phyloP scores from a whole-genome alignment of 2,329 filamentous ascomycete genomes.

The Whalleya microplaca region DNA sequence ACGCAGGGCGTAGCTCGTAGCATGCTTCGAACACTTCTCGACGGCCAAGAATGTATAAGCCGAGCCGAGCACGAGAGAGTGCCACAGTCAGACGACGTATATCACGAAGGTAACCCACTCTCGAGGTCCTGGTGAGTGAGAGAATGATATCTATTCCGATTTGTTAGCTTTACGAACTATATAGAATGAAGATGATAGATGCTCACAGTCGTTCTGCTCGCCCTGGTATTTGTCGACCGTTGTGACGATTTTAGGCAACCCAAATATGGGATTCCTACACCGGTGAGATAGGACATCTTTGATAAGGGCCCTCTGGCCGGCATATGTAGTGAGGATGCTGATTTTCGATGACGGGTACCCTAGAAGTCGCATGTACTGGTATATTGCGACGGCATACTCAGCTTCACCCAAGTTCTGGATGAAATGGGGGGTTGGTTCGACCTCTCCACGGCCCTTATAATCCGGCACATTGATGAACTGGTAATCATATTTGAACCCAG shows the following conservation, averaged over 20 bases:
- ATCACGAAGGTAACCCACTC: slow-evolving; percentile 90
- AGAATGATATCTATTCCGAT: slow-evolving; percentile 78
- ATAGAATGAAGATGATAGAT: slow-evolving; percentile 1
- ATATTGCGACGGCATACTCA: slow-evolving; percentile 94
- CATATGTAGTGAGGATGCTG: slow-evolving; percentile 89
- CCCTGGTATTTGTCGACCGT: slow-evolving; percentile 99
- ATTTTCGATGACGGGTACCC: slow-evolving; percentile 87
- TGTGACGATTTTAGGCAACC: slow-evolving; percentile 84
- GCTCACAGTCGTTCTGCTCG: slow-evolving; percentile 97
- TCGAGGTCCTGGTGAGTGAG: slow-evolving; percentile 85
- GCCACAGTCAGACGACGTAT: slow-evolving; percentile 93
- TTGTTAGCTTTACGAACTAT: slow-evolving; percentile 8
- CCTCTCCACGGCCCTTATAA: slow-evolving; percentile 88
- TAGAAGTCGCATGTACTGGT: slow-evolving; percentile 94
- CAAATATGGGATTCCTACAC: slow-evolving; percentile 85
- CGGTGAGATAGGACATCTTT: slow-evolving; percentile 83
- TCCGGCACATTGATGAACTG: slow-evolving; percentile 96
- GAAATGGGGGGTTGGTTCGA: slow-evolving; percentile 90
- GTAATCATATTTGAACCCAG: slow-evolving; percentile 91
- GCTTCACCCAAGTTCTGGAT: slow-evolving; percentile 96
- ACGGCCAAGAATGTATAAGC: slow-evolving; percentile 89
- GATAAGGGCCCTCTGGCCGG: slow-evolving; percentile 87
- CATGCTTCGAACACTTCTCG: slow-evolving; percentile 86
- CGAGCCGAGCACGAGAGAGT: slow-evolving; percentile 86
- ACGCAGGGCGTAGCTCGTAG: slow-evolving; percentile 85